Evolutionary conservation across 2,329 filamentous ascomycete species (phyloP).

Genomic region (Orbilia javanica): DNA sequence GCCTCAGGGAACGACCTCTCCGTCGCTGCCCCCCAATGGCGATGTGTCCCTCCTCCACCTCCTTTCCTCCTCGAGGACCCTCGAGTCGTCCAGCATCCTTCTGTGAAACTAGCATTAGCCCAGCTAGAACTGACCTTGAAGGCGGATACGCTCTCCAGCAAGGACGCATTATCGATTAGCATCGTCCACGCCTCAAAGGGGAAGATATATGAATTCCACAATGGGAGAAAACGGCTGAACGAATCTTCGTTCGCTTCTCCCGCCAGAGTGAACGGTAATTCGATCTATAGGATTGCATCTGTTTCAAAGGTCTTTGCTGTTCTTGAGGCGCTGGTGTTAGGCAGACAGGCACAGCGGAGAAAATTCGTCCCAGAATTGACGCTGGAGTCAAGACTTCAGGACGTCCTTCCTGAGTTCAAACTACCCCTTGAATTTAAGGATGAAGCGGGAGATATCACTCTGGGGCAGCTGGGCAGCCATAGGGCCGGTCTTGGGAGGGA

Average conservation of each 20-base stretch:
- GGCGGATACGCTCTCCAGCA: conserved; percentile 1
- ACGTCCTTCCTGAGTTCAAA: conserved; percentile 40
- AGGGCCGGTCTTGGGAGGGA: conserved; percentile 39
- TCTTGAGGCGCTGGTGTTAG: conserved; percentile 29
- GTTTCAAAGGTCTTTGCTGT: conserved; percentile 40
- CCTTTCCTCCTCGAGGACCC: conserved; percentile 35
- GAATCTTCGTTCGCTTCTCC: conserved; percentile 26
- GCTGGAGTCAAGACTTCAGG: conserved; percentile 33
- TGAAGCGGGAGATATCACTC: conserved; percentile 42
- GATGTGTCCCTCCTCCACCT: conserved; percentile 46
- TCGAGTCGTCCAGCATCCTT: conserved; percentile 28
- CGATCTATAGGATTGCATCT: conserved; percentile 46
- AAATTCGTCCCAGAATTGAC: conserved; percentile 36
- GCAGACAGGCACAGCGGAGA: conserved; percentile 25
- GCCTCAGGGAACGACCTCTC: not conserved
- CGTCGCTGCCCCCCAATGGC: not conserved
- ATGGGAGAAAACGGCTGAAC: conserved; percentile 32
- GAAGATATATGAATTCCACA: conserved; percentile 54
- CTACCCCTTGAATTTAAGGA: conserved; percentile 33
- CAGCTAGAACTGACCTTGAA: conserved; percentile 12
- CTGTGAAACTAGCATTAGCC: conserved; percentile 23
- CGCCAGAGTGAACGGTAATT: conserved; percentile 22
- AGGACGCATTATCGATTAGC: conserved; percentile 52
- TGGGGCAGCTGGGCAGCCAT: conserved; percentile 49
- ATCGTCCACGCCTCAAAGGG: conserved; percentile 48